Percentiles rank a stretch among this genome's conserved stretches.
These are phyloP conservation scores for Trametes punicea DNA, from an alignment of 768 basidiomycete genomes.

Conservation along the genomic window DNA sequence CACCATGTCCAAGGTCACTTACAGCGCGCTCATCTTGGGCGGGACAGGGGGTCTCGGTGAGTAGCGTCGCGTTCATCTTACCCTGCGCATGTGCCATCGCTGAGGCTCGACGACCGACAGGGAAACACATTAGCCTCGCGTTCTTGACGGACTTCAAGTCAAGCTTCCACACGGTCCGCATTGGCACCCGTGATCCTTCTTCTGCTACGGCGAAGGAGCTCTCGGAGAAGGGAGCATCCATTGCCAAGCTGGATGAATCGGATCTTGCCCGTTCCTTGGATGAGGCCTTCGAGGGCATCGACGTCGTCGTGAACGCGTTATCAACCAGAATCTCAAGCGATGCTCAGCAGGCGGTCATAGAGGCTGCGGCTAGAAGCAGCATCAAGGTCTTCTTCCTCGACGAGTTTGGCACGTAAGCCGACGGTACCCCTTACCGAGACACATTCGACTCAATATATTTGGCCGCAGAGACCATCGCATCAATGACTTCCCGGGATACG, in stretches of 20 bases:
- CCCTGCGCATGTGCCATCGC: background rate
- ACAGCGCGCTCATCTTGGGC: slow-evolving; percentile 4
- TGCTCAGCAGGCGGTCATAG: slow-evolving; percentile 7
- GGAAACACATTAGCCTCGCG: slow-evolving; percentile 8
- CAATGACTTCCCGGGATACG: slow-evolving; percentile 20
- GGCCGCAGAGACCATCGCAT: slow-evolving; percentile 19
- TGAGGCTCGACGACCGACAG: slow-evolving; percentile 2
- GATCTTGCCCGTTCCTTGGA: slow-evolving; percentile 10
- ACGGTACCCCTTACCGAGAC: background rate
- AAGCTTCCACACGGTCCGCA: slow-evolving; percentile 19
- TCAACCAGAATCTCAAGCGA: background rate
- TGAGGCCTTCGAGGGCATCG: slow-evolving; percentile 13
- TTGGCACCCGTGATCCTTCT: slow-evolving; percentile 17
- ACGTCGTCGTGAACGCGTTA: slow-evolving; percentile 25
- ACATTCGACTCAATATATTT: background rate
- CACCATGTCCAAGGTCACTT: background rate
- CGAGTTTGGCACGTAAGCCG: slow-evolving; percentile 23
- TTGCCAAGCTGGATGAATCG: slow-evolving; percentile 13
- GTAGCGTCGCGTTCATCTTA: background rate
- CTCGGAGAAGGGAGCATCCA: slow-evolving; percentile 15
- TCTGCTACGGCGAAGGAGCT: slow-evolving; percentile 6
- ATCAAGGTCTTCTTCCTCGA: slow-evolving; percentile 23
- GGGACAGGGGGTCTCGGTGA: slow-evolving; percentile 13
- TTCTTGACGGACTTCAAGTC: slow-evolving; percentile 18
- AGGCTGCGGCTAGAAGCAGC: background rate